Base-by-base conservation (phyloP, 192 early-diverging fungal species). In the Phlyctochytrium planicorne region DNA sequence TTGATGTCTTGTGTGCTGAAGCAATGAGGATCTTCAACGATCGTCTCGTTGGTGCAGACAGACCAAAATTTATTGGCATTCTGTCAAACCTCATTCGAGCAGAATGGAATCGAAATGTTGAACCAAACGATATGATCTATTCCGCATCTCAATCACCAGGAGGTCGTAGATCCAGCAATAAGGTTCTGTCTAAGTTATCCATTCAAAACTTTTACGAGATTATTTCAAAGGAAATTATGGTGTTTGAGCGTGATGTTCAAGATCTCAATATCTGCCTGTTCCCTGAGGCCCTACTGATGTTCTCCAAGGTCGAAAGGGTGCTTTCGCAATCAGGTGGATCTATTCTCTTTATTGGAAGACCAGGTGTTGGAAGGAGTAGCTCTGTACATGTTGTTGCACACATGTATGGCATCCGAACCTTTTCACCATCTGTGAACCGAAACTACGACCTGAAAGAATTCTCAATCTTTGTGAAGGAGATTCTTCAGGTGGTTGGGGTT, bases 271-370 rank as follows among this genome's bases (percentile, higher is more conserved):
- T 86, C 27, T 56, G 20, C 23, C 68, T 86, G 24, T 76, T 83
- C 60, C 78, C 82, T 6, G 84, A 86, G 53, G 70, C 74, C 20
- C 55, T 86, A 1, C 63, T 73, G 36, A 74, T 73, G 33, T 70
- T 85, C n/a, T 66, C 75, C 12, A 60, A 61, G 32, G 69, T 81
- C 33, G 84, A 86, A 63, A 56, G 80, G 16, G 74, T 80, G 4
- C 60, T 86, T 10, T 55, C 75, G 2, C 80, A 85, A 53, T 65
- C 77, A 4, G 80, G 80, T 3, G 86, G 84, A 1, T 87, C 86
- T 0, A 34, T 82, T 2, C 65, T 87, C 16, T 60, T 87, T 2
- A 72, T 78, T 24, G 86, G 86, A 16, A 50, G 80, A 59, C 81
- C 86, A 0, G 86, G 86, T 14, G 69, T 87, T 17, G 78, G 77